Evolutionary conservation across 1,284 basidiomycete species (phyloP), one percentile per base, ranked within the genome.

Genomic region (Naganishia sp.): DNA sequence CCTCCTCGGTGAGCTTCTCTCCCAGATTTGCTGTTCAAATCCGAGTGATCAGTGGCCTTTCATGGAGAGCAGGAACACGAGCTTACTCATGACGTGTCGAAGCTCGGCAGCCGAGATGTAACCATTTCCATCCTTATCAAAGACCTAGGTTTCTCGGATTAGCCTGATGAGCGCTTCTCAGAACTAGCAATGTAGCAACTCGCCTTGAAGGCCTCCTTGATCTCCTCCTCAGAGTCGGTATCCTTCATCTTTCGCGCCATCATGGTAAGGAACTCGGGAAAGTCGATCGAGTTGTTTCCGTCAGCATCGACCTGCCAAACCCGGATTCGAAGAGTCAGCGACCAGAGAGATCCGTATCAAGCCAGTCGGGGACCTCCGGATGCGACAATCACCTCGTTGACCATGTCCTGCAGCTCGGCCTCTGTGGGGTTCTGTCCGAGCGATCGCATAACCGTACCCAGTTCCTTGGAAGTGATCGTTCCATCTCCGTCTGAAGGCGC

Each of bases 191-290:
- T 49, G 28, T 5, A 18, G 15, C 13, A 10, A 70, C 74, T 6
- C 66, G 76, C 77, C 80, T 86, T 61, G 58, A 86, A 86, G 32
- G 85, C 85, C 78, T 86, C 85, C 72, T 83, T 82, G 80, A 86
- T 85, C 79, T 86, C 85, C 75, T 86, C 85, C 76, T 86, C 85
- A 62, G 82, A 88, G 78, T 95, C 94, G 23, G 91, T 92, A 79
- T 95, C 90, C 79, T 89, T 88, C 89, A 95, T 94, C 83, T 93
- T 93, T 77, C 92, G 87, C 58, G 91, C 90, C 94, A 97, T 96
- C 88, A 97, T 93, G 69, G 90, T 91, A 72, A 95, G 82, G 83
- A 94, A 93, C 70, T 94, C 93, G 70, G 90, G 88, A 81, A 97
- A 97, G 81, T 97, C 94, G 81, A 97, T 96, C 70, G 91, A 92